A percentile compares a stretch with the other conserved stretches of the same genome.
Evolutionary conservation across 139 green algal genomes (phyloP).

Genomic region (Astrephomene gubernaculifera): DNA sequence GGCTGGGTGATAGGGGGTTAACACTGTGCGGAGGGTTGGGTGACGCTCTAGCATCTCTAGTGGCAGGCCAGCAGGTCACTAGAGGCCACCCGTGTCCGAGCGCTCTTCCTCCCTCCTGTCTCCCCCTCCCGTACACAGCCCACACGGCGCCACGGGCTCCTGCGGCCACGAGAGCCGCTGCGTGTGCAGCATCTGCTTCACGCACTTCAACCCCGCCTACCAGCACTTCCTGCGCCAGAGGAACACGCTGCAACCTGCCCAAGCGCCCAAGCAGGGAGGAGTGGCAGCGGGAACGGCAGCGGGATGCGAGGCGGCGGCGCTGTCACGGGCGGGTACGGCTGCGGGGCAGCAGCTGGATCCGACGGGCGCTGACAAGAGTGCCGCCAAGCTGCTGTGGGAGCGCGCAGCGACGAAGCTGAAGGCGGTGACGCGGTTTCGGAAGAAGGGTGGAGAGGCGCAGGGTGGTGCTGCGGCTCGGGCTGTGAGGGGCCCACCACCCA

Average conservation of each 20-base stretch:
- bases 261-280: neutral
- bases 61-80: too few species aligned
- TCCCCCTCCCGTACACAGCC: neutral
- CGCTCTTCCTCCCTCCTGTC: too few species aligned
- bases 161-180: slow-evolving; percentile 75
- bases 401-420: slow-evolving; percentile 40
- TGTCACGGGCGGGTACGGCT: too few species aligned
- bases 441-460: neutral
- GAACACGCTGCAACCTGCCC: slow-evolving; percentile 36
- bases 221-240: slow-evolving; percentile 39
- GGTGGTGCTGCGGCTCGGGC: too few species aligned
- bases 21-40: too few species aligned
- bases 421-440: slow-evolving; percentile 44
- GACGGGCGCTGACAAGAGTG: neutral
- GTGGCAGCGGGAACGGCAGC: too few species aligned
- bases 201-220: slow-evolving; percentile 52
- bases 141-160: slow-evolving; percentile 65
- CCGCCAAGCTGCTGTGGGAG: slow-evolving; percentile 45
- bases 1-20: too few species aligned
- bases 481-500: too few species aligned
- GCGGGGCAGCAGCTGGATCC: neutral
- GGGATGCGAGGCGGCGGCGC: neutral
- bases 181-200: slow-evolving; percentile 75
- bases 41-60: too few species aligned
- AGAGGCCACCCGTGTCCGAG: too few species aligned